phyloP scores from a whole-genome alignment of 345 rosid species.

The Raphanus raphanistrum region DNA sequence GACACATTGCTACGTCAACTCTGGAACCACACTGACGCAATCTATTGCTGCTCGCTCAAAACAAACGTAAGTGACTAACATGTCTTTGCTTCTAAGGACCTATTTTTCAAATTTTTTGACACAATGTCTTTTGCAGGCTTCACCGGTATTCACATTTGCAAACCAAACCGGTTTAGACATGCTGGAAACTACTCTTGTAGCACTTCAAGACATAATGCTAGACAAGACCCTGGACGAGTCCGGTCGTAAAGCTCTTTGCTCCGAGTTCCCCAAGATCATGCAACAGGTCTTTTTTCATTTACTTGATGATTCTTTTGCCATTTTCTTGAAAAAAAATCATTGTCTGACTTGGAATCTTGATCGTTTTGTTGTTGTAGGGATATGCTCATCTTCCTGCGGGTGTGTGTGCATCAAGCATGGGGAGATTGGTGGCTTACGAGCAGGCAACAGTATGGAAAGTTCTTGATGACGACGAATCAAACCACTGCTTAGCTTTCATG shows the following conservation, averaged over 20 bases:
- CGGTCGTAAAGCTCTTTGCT: slow-evolving; percentile 72
- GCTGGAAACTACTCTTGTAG: slow-evolving; percentile 92
- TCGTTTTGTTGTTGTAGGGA: slow-evolving; percentile 45
- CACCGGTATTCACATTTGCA: slow-evolving; percentile 77
- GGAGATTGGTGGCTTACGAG: slow-evolving; percentile 77
- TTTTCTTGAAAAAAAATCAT: background rate
- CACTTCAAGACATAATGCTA: slow-evolving; percentile 91
- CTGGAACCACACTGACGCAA: slow-evolving; percentile 85
- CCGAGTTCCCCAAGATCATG: slow-evolving; percentile 85
- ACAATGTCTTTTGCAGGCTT: slow-evolving; percentile 47
- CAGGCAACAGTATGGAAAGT: slow-evolving; percentile 91
- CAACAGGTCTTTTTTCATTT: slow-evolving; percentile 59
- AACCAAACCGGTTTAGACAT: slow-evolving; percentile 97
- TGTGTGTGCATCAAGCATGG: slow-evolving; percentile 85
- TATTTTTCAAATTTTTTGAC: background rate
- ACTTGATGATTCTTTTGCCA: background rate
- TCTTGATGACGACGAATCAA: slow-evolving; percentile 63
- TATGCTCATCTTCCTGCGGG: slow-evolving; percentile 73
- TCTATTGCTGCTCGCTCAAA: slow-evolving; percentile 90
- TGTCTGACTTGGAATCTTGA: background rate
- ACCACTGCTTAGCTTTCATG: slow-evolving; percentile 86
- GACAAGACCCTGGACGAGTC: slow-evolving; percentile 85
- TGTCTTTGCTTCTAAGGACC: background rate
- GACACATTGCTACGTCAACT: slow-evolving; percentile 80
- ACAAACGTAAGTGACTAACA: slow-evolving; percentile 54